These are phyloP conservation scores for Solanum chilense DNA, from an alignment of 257 asterid genomes.

Conservation along the genomic window DNA sequence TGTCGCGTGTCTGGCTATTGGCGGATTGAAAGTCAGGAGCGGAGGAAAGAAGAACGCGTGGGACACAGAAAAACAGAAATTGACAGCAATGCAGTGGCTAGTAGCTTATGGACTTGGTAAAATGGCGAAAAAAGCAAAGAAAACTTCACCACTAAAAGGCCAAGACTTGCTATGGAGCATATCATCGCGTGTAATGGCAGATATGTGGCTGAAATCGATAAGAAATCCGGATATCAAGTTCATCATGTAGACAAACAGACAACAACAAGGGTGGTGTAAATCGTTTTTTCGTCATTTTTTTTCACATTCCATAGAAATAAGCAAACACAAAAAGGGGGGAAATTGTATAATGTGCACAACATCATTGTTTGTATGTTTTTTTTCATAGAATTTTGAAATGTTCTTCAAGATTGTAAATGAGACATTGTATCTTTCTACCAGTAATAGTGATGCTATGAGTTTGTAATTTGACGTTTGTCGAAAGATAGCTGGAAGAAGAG, in stretches of 20 bases:
- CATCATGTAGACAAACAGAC: constrained; percentile 16
- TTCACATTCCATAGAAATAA: neutral
- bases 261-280: neutral
- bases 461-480: neutral
- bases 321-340: neutral
- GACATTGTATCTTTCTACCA: neutral
- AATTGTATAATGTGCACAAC: neutral
- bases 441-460: neutral
- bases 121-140: constrained; percentile 41
- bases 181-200: constrained; percentile 76
- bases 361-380: neutral
- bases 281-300: neutral
- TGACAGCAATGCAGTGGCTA: constrained; percentile 84
- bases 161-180: constrained; percentile 69
- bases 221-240: constrained; percentile 85
- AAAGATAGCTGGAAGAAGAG: neutral
- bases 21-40: constrained; percentile 47
- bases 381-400: neutral
- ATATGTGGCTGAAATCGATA: constrained; percentile 92
- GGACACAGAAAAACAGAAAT: constrained; percentile 77
- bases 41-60: constrained; percentile 27
- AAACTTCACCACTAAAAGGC: constrained; percentile 24
- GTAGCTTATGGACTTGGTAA: constrained; percentile 65
- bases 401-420: neutral
- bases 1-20: constrained; percentile 50